Evolutionary conservation across 2,329 filamentous ascomycete species (phyloP).

Genomic region (Epichloe gansuensis): DNA sequence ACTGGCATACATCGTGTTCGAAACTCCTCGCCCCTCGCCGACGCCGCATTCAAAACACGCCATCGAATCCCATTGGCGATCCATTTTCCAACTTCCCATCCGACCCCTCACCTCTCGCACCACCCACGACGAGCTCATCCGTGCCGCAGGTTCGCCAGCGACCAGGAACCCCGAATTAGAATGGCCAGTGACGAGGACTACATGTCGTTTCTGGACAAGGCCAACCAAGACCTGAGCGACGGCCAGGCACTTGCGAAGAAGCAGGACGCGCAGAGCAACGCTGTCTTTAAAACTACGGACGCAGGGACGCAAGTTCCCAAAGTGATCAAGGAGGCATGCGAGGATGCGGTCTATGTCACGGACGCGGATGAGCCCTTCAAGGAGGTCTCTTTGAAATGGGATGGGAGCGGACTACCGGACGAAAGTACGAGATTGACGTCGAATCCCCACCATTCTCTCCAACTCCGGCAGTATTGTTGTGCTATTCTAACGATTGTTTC

Average conservation of each 20-base stretch:
- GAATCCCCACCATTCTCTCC: neutral
- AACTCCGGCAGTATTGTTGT: neutral
- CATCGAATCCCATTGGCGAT: neutral
- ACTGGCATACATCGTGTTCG: neutral
- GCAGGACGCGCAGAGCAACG: conserved; percentile 11
- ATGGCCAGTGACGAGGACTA: conserved; percentile 78
- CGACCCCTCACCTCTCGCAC: neutral
- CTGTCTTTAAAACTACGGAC: conserved; percentile 40
- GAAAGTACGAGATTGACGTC: conserved; percentile 39
- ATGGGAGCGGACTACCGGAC: conserved; percentile 41
- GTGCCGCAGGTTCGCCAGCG: conserved; percentile 4
- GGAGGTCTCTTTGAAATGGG: conserved; percentile 56
- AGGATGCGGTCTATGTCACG: conserved; percentile 56
- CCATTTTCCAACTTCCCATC: neutral
- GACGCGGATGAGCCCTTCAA: conserved; percentile 83
- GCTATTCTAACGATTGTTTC: neutral
- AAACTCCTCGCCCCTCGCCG: neutral
- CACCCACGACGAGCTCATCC: conserved; percentile 7
- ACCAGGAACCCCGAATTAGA: conserved; percentile 9
- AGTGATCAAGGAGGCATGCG: conserved; percentile 36
- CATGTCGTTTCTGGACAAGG: conserved; percentile 74
- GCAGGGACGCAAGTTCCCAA: conserved; percentile 47
- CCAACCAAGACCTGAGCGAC: conserved; percentile 64
- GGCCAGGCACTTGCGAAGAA: conserved; percentile 9
- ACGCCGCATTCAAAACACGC: neutral